phyloP scores from a whole-genome alignment of 1,139 yeast genomes.

The Hemisphaericaspora xylofermentans region DNA sequence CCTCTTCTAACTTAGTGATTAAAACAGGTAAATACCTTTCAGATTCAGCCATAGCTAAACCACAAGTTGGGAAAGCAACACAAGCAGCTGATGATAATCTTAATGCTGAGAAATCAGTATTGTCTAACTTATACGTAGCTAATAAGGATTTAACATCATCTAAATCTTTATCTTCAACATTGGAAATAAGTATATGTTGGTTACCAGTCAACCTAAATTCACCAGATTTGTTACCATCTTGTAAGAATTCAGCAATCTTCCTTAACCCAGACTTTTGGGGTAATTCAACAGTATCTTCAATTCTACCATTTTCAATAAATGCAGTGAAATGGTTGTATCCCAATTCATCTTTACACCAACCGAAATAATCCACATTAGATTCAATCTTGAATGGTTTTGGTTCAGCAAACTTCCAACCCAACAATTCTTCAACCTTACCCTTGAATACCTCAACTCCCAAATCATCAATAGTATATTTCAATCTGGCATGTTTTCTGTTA shows the following conservation, averaged over 20 bases:
- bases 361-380: conserved; percentile 87
- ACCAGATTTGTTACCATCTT: conserved; percentile 53
- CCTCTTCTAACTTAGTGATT: conserved; percentile 75
- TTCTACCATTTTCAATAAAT: conserved; percentile 95
- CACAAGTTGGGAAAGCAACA: conserved; percentile 99
- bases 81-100: conserved; percentile 93
- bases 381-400: conserved; percentile 74
- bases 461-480: conserved; percentile 94
- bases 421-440: conserved; percentile 74
- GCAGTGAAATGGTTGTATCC: conserved; percentile 90
- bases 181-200: conserved; percentile 83
- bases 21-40: conserved; percentile 91
- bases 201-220: conserved; percentile 94
- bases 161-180: conserved; percentile 68
- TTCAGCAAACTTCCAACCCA: conserved; percentile 73
- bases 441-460: conserved; percentile 83
- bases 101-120: conserved; percentile 78
- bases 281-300: conserved; percentile 85
- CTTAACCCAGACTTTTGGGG: conserved; percentile 89
- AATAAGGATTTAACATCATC: conserved; percentile 61
- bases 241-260: conserved; percentile 68
- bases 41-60: conserved; percentile 97
- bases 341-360: conserved; percentile 90
- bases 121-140: conserved; percentile 77
- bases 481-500: conserved; percentile 96